Evolutionary conservation across 768 basidiomycete species (phyloP).

Genomic region (Dioszegia aurantiaca): DNA sequence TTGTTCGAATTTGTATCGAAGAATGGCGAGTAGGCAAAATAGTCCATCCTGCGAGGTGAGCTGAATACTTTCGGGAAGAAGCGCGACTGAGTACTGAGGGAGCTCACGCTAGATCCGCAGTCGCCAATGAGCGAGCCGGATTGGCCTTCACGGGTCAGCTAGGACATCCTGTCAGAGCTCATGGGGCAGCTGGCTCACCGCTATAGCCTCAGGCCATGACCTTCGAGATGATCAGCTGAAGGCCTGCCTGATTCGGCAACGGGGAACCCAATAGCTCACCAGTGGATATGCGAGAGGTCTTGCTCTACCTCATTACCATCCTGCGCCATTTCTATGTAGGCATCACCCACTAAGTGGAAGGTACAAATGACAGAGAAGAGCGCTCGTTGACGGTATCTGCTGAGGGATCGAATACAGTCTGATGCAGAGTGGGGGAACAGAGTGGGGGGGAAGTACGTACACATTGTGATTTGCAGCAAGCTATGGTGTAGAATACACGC

Average conservation of each 20-base stretch:
- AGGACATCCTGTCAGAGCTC: background rate
- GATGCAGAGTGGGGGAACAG: no score
- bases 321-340: constrained; percentile 12
- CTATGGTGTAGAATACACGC: no score
- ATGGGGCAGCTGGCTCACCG: constrained; percentile 18
- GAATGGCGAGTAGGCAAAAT: constrained; percentile 47
- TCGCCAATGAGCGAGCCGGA: constrained; percentile 37
- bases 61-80: background rate
- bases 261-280: constrained; percentile 20
- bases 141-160: constrained; percentile 28
- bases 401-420: no score
- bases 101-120: constrained; percentile 37
- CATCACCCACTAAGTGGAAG: constrained; percentile 3
- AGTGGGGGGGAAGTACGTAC: background rate
- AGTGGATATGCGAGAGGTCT: constrained; percentile 44
- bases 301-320: constrained; percentile 25
- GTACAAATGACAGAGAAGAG: no score
- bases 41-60: constrained; percentile 37
- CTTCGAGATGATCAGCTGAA: constrained; percentile 24
- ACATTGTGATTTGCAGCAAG: no score
- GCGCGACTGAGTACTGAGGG: background rate
- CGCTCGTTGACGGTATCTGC: background rate
- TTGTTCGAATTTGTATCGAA: constrained; percentile 47
- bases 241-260: background rate
- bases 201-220: constrained; percentile 47